Percentiles rank a stretch among this genome's conserved stretches.
These are phyloP conservation scores for Xanthoconium stramineum DNA, from an alignment of 768 basidiomycete genomes.

Conservation along the genomic window DNA sequence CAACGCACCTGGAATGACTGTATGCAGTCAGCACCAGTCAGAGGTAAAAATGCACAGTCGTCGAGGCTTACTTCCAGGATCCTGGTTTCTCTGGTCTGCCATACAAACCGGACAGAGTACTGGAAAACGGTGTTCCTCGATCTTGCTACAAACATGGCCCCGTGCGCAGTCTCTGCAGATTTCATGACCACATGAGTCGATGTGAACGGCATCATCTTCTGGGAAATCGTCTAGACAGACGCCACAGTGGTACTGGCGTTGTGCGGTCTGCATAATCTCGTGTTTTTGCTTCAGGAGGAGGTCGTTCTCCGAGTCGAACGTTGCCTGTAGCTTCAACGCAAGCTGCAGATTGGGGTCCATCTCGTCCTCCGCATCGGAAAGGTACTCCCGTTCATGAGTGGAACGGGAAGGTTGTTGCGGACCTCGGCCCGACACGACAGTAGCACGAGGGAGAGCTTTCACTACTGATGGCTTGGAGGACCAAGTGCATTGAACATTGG, in stretches of 20 bases:
- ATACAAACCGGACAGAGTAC: conserved; percentile 59
- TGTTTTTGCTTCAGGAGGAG: conserved; percentile 32
- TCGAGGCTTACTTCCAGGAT: conserved; percentile 29
- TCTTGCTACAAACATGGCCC: conserved; percentile 41
- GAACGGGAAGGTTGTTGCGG: background rate
- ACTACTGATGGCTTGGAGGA: background rate
- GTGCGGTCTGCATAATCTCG: conserved; percentile 29
- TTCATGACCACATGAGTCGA: conserved; percentile 46
- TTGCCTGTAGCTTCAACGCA: conserved; percentile 35
- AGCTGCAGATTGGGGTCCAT: conserved; percentile 13
- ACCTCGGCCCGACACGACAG: background rate
- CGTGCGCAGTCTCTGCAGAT: conserved; percentile 54
- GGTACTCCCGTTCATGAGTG: background rate
- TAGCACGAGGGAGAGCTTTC: background rate
- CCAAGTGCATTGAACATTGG: background rate
- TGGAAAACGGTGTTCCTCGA: conserved; percentile 55
- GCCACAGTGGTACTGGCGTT: conserved; percentile 47
- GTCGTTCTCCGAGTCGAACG: conserved; percentile 41
- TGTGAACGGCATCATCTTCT: conserved; percentile 39
- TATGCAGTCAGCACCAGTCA: background rate
- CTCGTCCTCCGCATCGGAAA: background rate
- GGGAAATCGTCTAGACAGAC: conserved; percentile 53
- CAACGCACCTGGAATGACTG: conserved; percentile 38
- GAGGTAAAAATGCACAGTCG: background rate
- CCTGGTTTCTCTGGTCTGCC: conserved; percentile 29